A percentile compares a stretch with the other conserved stretches of the same genome.
Conservation (phyloP, 805 yeast genomes). For the Pichia deserticola region DNA sequence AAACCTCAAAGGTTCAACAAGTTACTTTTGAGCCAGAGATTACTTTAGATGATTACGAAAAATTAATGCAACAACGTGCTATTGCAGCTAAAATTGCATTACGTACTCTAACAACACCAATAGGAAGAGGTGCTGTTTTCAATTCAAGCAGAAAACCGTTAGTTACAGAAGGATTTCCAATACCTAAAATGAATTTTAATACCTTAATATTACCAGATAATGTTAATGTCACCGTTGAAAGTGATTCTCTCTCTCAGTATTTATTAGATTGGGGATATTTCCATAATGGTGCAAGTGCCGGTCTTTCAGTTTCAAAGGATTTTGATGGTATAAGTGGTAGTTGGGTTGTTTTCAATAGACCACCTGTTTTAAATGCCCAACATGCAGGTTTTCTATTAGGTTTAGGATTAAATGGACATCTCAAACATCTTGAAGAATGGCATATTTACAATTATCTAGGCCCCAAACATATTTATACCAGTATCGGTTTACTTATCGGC, state of each 20-base stretch:
- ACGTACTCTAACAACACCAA: constrained; percentile 67
- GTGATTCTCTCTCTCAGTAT: constrained; percentile 41
- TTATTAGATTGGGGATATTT: constrained; percentile 76
- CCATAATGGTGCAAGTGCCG: constrained; percentile 88
- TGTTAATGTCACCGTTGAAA: constrained; percentile 54
- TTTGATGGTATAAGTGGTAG: constrained; percentile 73
- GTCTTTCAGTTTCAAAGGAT: constrained; percentile 59
- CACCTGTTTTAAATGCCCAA: constrained; percentile 60
- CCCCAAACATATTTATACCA: constrained; percentile 76
- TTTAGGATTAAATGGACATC: constrained; percentile 84
- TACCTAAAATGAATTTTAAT: constrained; percentile 67
- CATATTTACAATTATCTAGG: constrained; percentile 89
- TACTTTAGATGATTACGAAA: constrained; percentile 45
- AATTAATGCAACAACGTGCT: constrained; percentile 44
- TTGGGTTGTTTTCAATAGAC: constrained; percentile 87
- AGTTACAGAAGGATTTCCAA: constrained; percentile 76
- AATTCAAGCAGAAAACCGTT: constrained; percentile 66
- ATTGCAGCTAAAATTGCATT: constrained; percentile 56
- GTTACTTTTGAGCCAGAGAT: constrained; percentile 35
- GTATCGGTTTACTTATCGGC: constrained; percentile 83
- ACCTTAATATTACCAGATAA: constrained; percentile 57
- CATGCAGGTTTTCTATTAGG: constrained; percentile 96
- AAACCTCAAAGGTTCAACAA: constrained; percentile 59
- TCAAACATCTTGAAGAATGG: constrained; percentile 85
- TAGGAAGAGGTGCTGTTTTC: constrained; percentile 73